Conservation (phyloP, 1,139 yeast species). For the Taphrina flavorubra region DNA sequence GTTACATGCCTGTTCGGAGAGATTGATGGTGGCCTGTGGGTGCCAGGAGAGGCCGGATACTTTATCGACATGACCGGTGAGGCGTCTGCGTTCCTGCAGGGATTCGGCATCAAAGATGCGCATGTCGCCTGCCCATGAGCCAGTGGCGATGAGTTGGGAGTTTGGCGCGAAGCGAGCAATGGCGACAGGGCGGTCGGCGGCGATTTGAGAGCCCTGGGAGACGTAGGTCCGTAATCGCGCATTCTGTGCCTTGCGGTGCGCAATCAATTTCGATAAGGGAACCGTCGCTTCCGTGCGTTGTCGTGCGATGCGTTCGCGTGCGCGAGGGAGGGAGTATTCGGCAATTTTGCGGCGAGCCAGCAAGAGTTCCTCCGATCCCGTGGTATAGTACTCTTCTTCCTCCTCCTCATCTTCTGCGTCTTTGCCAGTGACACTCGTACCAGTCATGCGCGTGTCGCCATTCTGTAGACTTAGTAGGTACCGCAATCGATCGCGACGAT, state of each 20-base stretch:
- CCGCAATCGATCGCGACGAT: conserved; percentile 65
- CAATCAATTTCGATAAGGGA: conserved; percentile 45
- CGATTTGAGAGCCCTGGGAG: conserved; percentile 71
- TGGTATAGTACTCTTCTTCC: conserved; percentile 78
- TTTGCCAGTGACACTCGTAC: conserved; percentile 48
- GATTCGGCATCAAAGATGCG: conserved; percentile 57
- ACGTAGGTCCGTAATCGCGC: conserved; percentile 54
- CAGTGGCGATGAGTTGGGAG: conserved; percentile 60
- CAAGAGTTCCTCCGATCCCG: conserved; percentile 68
- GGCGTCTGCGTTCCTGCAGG: conserved; percentile 49
- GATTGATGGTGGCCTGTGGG: conserved; percentile 49
- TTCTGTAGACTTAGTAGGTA: conserved; percentile 53
- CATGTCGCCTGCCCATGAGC: conserved; percentile 85
- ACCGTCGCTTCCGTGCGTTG: conserved; percentile 40
- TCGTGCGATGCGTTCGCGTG: conserved; percentile 51
- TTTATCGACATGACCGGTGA: conserved; percentile 63
- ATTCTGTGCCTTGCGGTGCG: conserved; percentile 45
- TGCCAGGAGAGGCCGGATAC: conserved; percentile 75
- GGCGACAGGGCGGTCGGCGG: conserved; percentile 72
- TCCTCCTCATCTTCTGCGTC: conserved; percentile 57
- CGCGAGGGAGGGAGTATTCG: conserved; percentile 57
- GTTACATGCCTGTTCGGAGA: conserved; percentile 16
- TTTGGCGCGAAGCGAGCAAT: conserved; percentile 59
- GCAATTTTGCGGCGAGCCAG: conserved; percentile 63
- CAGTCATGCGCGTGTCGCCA: conserved; percentile 22